These are phyloP conservation scores for Trichocomaceae sp. DNA, from an alignment of 2,329 filamentous ascomycete species.

Conservation along the genomic window DNA sequence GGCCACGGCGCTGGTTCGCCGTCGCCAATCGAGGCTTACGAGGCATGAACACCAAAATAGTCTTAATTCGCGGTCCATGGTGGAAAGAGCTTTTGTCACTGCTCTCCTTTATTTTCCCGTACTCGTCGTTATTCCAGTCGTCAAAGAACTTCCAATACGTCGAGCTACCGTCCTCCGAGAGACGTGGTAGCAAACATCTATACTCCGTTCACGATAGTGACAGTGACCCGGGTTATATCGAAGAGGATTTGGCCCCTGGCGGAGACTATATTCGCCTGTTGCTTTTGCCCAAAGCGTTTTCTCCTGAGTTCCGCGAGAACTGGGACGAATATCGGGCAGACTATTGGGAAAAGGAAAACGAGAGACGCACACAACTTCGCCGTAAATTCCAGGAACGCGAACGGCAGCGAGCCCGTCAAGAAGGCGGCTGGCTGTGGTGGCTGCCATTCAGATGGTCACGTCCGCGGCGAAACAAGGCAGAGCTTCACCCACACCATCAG, in stretches of 20 bases:
- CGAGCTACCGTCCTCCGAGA: conserved; percentile 49
- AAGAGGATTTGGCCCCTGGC: conserved; percentile 84
- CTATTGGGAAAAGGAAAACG: conserved; percentile 97
- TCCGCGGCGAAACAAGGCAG: conserved; percentile 24
- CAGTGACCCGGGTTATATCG: conserved; percentile 57
- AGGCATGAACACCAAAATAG: conserved; percentile 92
- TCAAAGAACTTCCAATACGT: conserved; percentile 70
- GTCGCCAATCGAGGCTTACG: conserved; percentile 84
- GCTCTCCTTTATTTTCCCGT: conserved; percentile 69
- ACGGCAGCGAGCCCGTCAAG: conserved; percentile 58
- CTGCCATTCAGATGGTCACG: conserved; percentile 48
- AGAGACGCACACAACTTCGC: conserved; percentile 68
- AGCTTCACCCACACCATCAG: conserved; percentile 13
- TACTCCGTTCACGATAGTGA: conserved; percentile 51
- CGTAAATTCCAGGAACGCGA: conserved; percentile 63
- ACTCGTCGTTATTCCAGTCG: conserved; percentile 60
- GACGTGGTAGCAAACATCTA: conserved; percentile 31
- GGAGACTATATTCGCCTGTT: conserved; percentile 89
- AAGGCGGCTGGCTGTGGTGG: conserved; percentile 79
- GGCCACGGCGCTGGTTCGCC: conserved; percentile 85
- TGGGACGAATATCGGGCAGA: conserved; percentile 93
- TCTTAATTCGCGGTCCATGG: conserved; percentile 76
- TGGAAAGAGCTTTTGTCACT: conserved; percentile 71
- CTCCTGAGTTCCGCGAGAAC: conserved; percentile 86
- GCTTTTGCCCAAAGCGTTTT: conserved; percentile 89